These are phyloP conservation scores for Urochloa ruziziensis DNA, from an alignment of 176 grass and related monocot genomes.

Conservation along the genomic window DNA sequence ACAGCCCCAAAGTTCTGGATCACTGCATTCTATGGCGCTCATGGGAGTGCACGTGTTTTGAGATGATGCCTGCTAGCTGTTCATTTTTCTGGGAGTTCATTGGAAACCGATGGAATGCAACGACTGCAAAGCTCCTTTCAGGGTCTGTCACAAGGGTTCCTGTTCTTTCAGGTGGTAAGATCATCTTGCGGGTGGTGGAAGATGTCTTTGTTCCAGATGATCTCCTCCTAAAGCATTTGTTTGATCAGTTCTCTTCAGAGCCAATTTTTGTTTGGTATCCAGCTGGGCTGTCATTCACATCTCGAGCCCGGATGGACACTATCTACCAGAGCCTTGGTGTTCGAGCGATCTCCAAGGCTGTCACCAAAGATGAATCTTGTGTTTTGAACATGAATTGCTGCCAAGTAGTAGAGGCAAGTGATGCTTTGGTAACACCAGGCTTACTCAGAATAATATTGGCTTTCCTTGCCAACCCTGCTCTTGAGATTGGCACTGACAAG, in stretches of 20 bases:
- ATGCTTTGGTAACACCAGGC: slow-evolving; percentile 10
- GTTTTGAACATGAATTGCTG: not conserved
- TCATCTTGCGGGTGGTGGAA: slow-evolving; percentile 19
- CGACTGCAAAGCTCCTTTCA: slow-evolving; percentile 19
- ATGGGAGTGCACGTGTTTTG: slow-evolving; percentile 24
- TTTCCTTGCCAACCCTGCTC: slow-evolving; percentile 27
- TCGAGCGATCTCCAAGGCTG: slow-evolving; percentile 34
- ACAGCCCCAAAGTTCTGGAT: slow-evolving; percentile 13
- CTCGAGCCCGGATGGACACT: slow-evolving; percentile 25
- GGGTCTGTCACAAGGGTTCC: slow-evolving; percentile 34
- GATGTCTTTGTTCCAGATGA: slow-evolving; percentile 37
- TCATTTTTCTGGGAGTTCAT: slow-evolving; percentile 41
- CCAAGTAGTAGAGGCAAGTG: not conserved
- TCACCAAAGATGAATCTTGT: slow-evolving; percentile 1
- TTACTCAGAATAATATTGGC: slow-evolving; percentile 37
- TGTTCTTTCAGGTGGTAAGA: slow-evolving; percentile 6
- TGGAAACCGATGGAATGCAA: slow-evolving; percentile 23
- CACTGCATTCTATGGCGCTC: slow-evolving; percentile 30
- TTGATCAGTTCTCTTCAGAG: slow-evolving; percentile 16
- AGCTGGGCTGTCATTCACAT: not conserved
- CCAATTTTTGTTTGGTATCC: slow-evolving; percentile 46
- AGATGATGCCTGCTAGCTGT: slow-evolving; percentile 7
- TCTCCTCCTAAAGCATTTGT: slow-evolving; percentile 32
- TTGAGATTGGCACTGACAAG: slow-evolving; percentile 19
- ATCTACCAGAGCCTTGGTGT: slow-evolving; percentile 36